Evolutionary conservation across 441 rosid genomes (phyloP), one percentile per base, ranked within the genome.

Genomic region (Pelargonium citronellum): DNA sequence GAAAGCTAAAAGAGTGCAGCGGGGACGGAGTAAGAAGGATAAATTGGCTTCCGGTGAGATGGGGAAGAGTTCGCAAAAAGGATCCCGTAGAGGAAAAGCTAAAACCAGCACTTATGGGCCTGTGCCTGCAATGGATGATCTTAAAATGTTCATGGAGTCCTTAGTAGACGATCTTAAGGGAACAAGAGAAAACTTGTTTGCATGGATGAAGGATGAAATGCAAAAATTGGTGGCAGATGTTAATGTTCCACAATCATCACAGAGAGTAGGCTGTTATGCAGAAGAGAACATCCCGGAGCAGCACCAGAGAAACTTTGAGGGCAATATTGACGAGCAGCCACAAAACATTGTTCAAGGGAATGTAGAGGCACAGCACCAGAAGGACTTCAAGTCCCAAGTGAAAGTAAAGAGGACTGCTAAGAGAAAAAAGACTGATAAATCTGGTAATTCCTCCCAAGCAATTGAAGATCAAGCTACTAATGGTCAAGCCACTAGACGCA

Each of bases 121-220:
- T 47, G 74, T 57, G 62, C 27, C 77, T 70, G 75, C 82, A 9
- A 13, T 81, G 77, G 72, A 82, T 73, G 87, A 78, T 71, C 83
- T 84, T 61, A 78, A 73, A 27, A 81, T 16, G 11, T 78, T 83
- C 80, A 75, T 77, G 75, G 78, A 75, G 47, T 82, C 89, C 19
- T 80, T 89, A 66, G 30, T 89, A 30, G 82, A 83, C 70, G 90
- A 82, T 73, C 86, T 87, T 27, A 81, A 69, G 69, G 83, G 71
- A 37, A 76, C 84, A 10, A 78, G 87, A 73, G 78, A 77, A 62
- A 80, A 75, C 63, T 70, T 89, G 71, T 57, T 76, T 22, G 71
- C 74, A 44, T 83, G 89, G 89, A 82, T 86, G 91, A 79, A 74
- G 77, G 85, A 82, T 22, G 91, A 89, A 74, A 72, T 85, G 70